Base-by-base conservation (phyloP, 768 basidiomycete genomes). In the Kwoniella sp. region DNA sequence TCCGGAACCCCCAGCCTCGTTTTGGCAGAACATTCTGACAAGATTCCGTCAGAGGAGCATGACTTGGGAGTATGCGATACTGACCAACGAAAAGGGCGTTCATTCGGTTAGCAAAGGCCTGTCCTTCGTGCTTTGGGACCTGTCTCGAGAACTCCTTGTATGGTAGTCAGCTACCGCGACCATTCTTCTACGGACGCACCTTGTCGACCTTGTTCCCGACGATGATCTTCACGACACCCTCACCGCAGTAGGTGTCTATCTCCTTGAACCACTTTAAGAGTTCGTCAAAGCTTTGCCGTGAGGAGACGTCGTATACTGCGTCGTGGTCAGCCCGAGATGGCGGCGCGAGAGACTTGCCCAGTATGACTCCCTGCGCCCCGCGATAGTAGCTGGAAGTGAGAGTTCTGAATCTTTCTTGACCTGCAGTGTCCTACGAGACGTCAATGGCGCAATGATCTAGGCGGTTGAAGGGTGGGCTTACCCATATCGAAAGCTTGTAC, bases 351-450 rank as follows among this genome's bases (percentile, higher is more conserved):
- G 15, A 66, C 75, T 34, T 12, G 77, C 78, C 76, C 20, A 79
- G 71, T 17, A 79, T 70, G 41, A 79, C 77, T 9, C 78, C 78
- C 47, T 79, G 78, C 2, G 78, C 78, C 15, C 78, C 78, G 41
- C 95, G 82, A 69, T 98, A 99, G 66, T 98, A 99, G 8, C 87
- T 89, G 2, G 86, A 86, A 4, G 95, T 98, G 62, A 99, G 86
- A 3, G 92, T 95, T 39, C 90, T 80, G 70, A 96, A 99, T 5
- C 93, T 84, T 75, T 99, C 95, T 73, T 98, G 93, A 0, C 95
- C 93, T 43, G 91, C 89, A 0, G 90, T 93, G 64, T 95, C 89
- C 89, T 91, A 62, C n/a, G 12, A 14, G 15, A 19, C 12, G 17
- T 34, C 5, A 50, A n/a, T n/a, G n/a, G n/a, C n/a, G n/a, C n/a